Conservation (phyloP, 2,329 filamentous ascomycete genomes). For the Botrytis tulipae region DNA sequence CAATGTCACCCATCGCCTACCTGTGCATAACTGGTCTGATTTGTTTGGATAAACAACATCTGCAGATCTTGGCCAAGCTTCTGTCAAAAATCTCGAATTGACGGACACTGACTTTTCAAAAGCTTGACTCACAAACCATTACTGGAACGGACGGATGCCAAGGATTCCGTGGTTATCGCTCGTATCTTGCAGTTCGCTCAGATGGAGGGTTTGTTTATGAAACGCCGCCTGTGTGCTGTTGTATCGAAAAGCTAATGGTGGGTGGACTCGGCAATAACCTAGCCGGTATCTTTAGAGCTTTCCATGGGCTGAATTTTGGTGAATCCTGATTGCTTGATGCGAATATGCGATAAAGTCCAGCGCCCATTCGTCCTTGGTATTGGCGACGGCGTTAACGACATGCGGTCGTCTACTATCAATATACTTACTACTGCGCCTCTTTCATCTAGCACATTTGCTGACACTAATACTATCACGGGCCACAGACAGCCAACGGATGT, state of each 20-base stretch:
- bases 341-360: not conserved
- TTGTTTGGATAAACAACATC: not conserved
- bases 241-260: slow-evolving; percentile 7
- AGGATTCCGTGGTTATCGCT: not conserved
- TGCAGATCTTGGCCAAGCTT: slow-evolving; percentile 6
- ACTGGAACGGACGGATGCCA: slow-evolving; percentile 5
- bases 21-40: slow-evolving; percentile 3
- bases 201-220: not conserved
- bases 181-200: not conserved
- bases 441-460: slow-evolving; percentile 4
- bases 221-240: slow-evolving; percentile 9
- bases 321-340: not conserved
- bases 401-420: not conserved
- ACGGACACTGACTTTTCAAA: slow-evolving; percentile 5
- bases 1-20: not conserved
- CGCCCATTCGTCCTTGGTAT: not conserved
- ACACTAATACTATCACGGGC: not conserved
- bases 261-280: not conserved
- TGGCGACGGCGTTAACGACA: not conserved
- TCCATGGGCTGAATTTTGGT: not conserved
- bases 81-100: slow-evolving; percentile 12
- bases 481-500: not conserved
- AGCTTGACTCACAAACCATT: not conserved
- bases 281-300: slow-evolving; percentile 1
- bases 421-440: not conserved